Evolutionary conservation across 1,284 basidiomycete species (phyloP), one percentile per base, ranked within the genome.

Genomic region (Athelia sp.): DNA sequence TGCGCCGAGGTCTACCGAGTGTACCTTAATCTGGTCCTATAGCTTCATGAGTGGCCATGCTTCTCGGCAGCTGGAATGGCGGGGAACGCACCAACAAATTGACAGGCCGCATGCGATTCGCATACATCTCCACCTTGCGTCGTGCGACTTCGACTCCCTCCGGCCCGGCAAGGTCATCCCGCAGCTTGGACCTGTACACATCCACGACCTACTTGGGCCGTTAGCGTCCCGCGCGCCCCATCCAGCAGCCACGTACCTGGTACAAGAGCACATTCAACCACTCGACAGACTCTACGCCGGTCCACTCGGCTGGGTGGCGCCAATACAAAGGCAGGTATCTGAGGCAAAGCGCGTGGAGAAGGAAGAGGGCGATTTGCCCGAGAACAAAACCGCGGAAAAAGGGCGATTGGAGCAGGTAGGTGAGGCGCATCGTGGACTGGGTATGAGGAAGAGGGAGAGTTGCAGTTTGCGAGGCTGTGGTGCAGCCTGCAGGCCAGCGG

Each of bases 281-380:
- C 56, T 86, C 83, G 31, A 82, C 76, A 11, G 86, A 84, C 62
- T 88, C 88, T 45, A 65, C 50, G 26, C 63, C 54, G 34, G 64
- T 64, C 29, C 64, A 52, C 6, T 60, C 54, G 17, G 58, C 53
- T 44, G 63, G 64, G 38, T 62, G 64, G 48, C 68, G 66, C 1
- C 85, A 78, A 58, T 90, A 84, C 54, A 92, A 77, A 65, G 91
- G 91, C 43, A 92, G 78, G 62, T 90, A 90, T 62, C 87, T 87
- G 66, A 92, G 79, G 55, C 91, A 73, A 55, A 88, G 69, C 32
- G 70, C 72, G 26, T 91, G 74, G 24, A 92, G 71, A 46, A 82
- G 58, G 46, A 91, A 71, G 54, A 92, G 82, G 29, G 88, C 90
- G 29, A 89, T 68, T 60, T 92, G 88, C 51, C 88, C 88, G 24